These are phyloP conservation scores for Triglochin maritima DNA, from an alignment of 106 monocot species.

Conservation along the genomic window DNA sequence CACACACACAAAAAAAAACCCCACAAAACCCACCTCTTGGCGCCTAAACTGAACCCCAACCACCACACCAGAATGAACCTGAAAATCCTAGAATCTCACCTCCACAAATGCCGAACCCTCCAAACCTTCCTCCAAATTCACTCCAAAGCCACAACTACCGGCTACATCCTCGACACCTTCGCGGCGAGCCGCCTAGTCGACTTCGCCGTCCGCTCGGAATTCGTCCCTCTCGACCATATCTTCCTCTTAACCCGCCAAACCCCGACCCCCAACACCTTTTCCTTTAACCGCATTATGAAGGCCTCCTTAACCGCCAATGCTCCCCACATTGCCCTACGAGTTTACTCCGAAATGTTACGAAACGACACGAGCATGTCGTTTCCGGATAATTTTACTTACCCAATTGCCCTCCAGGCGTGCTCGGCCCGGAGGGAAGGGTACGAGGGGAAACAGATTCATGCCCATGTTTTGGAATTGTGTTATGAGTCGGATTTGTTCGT, in stretches of 20 bases:
- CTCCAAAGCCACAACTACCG: constrained; percentile 45
- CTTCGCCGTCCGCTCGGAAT: constrained; percentile 25
- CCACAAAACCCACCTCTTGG: too few species aligned
- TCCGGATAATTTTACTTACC: constrained; percentile 58
- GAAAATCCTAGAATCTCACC: constrained; percentile 44
- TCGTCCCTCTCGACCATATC: constrained; percentile 31
- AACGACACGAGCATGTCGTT: neutral
- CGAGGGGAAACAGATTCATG: constrained; percentile 65
- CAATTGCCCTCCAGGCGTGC: constrained; percentile 62
- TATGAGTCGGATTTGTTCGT: constrained; percentile 53
- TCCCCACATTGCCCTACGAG: constrained; percentile 27
- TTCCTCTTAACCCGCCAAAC: constrained; percentile 30
- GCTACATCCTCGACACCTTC: constrained; percentile 58
- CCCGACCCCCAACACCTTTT: constrained; percentile 50
- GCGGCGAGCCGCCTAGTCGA: constrained; percentile 68
- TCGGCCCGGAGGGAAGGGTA: constrained; percentile 13
- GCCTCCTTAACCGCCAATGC: constrained; percentile 17
- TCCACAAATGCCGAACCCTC: constrained; percentile 29
- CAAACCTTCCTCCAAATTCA: constrained; percentile 50
- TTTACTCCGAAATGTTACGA: constrained; percentile 44
- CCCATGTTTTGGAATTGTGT: constrained; percentile 41
- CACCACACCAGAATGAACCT: constrained; percentile 27
- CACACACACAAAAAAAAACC: too few species aligned
- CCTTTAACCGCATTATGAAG: constrained; percentile 55
- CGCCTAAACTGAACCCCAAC: too few species aligned